Conservation (phyloP, 345 rosid species). For the Eucalyptus pauciflora region DNA sequence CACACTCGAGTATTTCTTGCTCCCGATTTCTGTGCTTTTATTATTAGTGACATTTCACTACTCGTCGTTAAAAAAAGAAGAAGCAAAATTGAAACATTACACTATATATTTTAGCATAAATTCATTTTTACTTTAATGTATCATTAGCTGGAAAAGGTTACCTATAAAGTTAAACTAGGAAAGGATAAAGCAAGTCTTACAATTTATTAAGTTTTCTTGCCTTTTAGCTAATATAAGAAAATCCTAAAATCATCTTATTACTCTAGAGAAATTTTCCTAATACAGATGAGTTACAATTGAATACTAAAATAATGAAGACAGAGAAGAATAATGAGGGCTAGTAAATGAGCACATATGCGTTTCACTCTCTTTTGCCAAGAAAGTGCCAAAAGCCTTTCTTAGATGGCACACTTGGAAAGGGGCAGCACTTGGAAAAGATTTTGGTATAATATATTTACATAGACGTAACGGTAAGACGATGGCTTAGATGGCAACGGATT, state of each 20-base stretch:
- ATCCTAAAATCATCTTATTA: neutral
- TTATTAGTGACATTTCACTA: fast-evolving
- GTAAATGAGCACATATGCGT: neutral
- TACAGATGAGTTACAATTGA: neutral
- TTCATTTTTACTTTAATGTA: neutral
- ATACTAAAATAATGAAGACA: neutral
- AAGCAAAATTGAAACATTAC: neutral
- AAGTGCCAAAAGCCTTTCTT: neutral
- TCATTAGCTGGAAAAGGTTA: neutral
- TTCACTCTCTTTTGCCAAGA: neutral
- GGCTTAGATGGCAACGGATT: neutral
- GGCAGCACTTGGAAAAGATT: neutral
- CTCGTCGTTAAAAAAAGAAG: neutral
- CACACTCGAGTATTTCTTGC: neutral
- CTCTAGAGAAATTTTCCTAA: neutral
- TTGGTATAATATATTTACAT: neutral
- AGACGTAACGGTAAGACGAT: neutral
- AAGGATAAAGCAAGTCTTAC: neutral
- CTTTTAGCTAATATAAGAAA: neutral
- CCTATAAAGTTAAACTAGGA: neutral
- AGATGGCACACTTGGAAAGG: neutral
- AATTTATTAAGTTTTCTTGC: neutral
- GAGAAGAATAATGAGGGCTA: neutral
- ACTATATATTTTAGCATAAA: neutral
- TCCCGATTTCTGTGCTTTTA: neutral